Base-by-base conservation (phyloP, 2,329 filamentous ascomycete species). In the Monilinia aucupariae region DNA sequence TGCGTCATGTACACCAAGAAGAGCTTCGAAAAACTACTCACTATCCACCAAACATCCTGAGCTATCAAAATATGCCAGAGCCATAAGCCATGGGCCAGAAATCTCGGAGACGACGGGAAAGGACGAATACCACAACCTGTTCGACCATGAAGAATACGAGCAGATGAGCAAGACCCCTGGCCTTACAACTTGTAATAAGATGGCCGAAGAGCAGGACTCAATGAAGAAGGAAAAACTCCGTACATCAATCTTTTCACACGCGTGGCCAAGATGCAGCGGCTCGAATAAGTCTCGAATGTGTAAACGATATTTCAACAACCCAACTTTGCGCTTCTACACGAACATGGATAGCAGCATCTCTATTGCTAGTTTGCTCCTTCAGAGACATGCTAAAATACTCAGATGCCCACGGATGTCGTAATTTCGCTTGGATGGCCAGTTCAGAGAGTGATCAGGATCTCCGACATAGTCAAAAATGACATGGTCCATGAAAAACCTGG, bases 351-450 rank as follows among this genome's bases (percentile, higher is more conserved):
- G 22, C 25, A 55, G 39, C 1, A 32, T 8, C 20, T 32, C 53
- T 12, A 20, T 56, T 22, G 13, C 20, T 27, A 12, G 5, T 1
- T 56, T n/a, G n/a, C n/a, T 56, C 17, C 20, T 56, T 8, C 0
- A 34, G 9, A 45, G 53, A 7, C 53, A 56, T 34, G 20, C 27
- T 0, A 32, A 2, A 34, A 25, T 27, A 22, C 7, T 45, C 15
- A 56, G 20, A 34, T 12, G 0, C 13, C 7, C 45, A 22, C 4
- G 6, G 1, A n/a, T 56, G 10, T 0, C 0, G 3, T 1, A 0
- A 0, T 55, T 10, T 22, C 2, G 0, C 39, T 32, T 55, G 7
- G 3, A 17, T 15, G 27, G 1, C 2, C 0, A 8, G 5, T 0
- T 22, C 4, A 1, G 1, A 9, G 25, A 45, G 0, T 55, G 39